Evolutionary conservation across 148 eudicot species (phyloP).

Genomic region (Amaranthus palmeri): DNA sequence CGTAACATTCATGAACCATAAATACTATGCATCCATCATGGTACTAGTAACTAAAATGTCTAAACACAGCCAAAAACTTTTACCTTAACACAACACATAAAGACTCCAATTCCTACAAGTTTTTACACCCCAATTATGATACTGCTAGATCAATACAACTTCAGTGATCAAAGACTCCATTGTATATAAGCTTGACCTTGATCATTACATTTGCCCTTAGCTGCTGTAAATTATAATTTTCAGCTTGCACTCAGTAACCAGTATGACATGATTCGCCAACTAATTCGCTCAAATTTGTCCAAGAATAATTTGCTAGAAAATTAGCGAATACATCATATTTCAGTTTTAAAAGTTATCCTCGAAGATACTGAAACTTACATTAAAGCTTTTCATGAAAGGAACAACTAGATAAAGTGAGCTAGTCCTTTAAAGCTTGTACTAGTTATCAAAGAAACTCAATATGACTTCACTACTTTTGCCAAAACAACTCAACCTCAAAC

Average conservation of each 20-base stretch:
- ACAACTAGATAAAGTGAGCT: not conserved
- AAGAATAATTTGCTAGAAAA: too few relatives aligned
- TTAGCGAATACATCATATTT: not conserved
- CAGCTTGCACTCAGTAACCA: too few relatives aligned
- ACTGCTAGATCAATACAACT: not conserved
- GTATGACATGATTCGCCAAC: too few relatives aligned
- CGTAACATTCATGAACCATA: not conserved
- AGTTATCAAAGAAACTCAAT: not conserved
- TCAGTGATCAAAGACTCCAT: not conserved
- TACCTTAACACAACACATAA: not conserved
- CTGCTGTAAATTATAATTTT: not conserved
- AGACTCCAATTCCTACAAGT: not conserved
- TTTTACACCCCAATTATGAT: not conserved
- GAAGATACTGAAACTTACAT: not conserved
- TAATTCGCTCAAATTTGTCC: too few relatives aligned
- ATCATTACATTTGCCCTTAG: not conserved
- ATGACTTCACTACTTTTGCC: not conserved
- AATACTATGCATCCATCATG: not conserved
- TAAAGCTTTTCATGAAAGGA: not conserved
- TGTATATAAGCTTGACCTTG: not conserved
- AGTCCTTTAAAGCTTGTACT: not conserved
- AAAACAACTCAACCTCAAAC: not conserved
- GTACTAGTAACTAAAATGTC: not conserved
- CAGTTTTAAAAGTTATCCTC: not conserved
- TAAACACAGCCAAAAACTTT: not conserved